Evolutionary conservation across 768 basidiomycete genomes (phyloP).

Genomic region (Brasilioporus rufonigricans): DNA sequence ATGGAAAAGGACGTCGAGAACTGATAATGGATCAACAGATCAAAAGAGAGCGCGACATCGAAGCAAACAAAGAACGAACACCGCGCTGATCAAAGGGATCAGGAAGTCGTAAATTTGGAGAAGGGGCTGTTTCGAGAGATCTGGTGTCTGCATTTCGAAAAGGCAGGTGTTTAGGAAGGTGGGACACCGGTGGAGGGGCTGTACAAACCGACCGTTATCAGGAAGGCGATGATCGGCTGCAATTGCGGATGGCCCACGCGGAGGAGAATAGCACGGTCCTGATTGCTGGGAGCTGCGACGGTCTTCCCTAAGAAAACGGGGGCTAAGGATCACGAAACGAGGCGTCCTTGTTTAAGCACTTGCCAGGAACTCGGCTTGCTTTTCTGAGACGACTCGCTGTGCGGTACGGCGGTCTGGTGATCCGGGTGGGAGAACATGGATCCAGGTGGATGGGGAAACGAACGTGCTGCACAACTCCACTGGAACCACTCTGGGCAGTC

Average conservation of each 20-base stretch:
- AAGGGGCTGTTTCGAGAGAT: constrained; percentile 33
- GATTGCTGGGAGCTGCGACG: constrained; percentile 24
- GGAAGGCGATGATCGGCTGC: constrained; percentile 33
- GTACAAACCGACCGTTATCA: constrained; percentile 31
- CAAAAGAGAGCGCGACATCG: constrained; percentile 36
- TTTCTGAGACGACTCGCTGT: constrained; percentile 24
- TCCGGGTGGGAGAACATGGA: constrained; percentile 32
- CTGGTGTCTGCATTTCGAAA: constrained; percentile 31
- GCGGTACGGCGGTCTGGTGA: constrained; percentile 29
- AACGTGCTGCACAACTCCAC: constrained; percentile 14
- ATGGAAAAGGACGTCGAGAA: constrained; percentile 33
- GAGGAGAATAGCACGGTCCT: constrained; percentile 20
- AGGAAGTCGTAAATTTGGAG: constrained; percentile 33
- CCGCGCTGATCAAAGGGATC: constrained; percentile 35
- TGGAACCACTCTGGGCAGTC: constrained; percentile 3
- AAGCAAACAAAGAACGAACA: constrained; percentile 36
- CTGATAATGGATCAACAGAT: constrained; percentile 40
- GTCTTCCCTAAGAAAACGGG: constrained; percentile 28
- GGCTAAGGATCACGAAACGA: constrained; percentile 15
- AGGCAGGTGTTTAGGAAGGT: constrained; percentile 28
- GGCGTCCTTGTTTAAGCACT: constrained; percentile 23
- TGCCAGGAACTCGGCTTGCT: constrained; percentile 27
- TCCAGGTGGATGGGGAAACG: constrained; percentile 21
- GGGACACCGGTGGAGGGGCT: constrained; percentile 21
- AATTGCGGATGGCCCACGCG: constrained; percentile 22